A percentile compares a stretch with the other conserved stretches of the same genome.
These are phyloP conservation scores for Plantago major DNA, from an alignment of 257 asterid species.

Conservation along the genomic window DNA sequence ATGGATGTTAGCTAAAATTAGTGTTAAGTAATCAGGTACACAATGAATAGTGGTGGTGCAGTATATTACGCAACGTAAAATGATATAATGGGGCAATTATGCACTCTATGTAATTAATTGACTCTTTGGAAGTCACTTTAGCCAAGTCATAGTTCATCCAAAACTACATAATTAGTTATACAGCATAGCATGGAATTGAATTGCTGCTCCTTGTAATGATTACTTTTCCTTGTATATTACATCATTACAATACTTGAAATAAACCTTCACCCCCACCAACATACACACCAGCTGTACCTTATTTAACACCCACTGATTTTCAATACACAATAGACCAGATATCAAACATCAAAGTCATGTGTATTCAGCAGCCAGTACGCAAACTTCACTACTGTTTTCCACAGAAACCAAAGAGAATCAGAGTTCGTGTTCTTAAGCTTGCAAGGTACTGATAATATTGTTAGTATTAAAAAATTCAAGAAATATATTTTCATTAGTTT, in stretches of 20 bases:
- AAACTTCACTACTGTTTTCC: slow-evolving; percentile 11
- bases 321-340: background rate
- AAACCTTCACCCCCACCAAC: slow-evolving; percentile 9
- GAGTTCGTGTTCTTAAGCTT: slow-evolving; percentile 34
- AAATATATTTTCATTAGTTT: background rate
- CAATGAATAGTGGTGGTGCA: too few species aligned
- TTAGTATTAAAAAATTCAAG: background rate
- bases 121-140: too few species aligned
- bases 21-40: too few species aligned
- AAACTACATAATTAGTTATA: slow-evolving; percentile 1
- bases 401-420: slow-evolving; percentile 26
- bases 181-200: slow-evolving; percentile 5
- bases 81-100: too few species aligned
- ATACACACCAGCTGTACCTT: background rate
- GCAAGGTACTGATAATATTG: slow-evolving; percentile 21
- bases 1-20: too few species aligned
- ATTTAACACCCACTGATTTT: background rate
- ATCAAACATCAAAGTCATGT: slow-evolving; percentile 21
- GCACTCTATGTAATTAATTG: too few species aligned
- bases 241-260: slow-evolving; percentile 26
- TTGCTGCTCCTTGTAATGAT: slow-evolving; percentile 20
- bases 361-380: slow-evolving; percentile 21
- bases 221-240: slow-evolving; percentile 3
- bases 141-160: too few species aligned
- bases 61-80: too few species aligned